Percentiles rank a stretch among this genome's conserved stretches.
These are phyloP conservation scores for Russula sp. DNA, from an alignment of 768 basidiomycete species.

Conservation along the genomic window DNA sequence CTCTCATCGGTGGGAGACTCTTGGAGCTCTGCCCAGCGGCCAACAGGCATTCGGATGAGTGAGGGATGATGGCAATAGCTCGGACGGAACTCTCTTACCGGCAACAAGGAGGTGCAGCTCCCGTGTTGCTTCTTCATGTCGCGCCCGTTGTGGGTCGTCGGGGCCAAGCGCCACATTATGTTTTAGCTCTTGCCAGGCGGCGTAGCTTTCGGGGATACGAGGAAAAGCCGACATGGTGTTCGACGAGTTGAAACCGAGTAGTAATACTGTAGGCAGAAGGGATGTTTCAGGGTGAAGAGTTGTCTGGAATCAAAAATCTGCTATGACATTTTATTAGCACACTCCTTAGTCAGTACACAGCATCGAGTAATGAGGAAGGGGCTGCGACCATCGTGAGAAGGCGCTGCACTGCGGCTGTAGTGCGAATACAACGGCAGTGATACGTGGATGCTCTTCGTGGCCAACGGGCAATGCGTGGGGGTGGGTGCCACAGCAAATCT, in stretches of 20 bases:
- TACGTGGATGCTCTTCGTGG: too few relatives aligned
- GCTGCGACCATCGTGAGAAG: too few relatives aligned
- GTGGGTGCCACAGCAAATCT: too few relatives aligned
- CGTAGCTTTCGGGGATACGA: slow-evolving; percentile 2
- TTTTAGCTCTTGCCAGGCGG: slow-evolving; percentile 8
- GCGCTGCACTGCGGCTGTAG: too few relatives aligned
- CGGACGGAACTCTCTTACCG: neutral
- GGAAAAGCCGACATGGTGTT: neutral
- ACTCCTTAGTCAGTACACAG: too few relatives aligned
- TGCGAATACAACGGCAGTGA: too few relatives aligned
- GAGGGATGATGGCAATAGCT: neutral
- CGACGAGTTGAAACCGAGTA: neutral
- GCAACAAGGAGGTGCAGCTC: neutral
- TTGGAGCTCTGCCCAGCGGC: neutral
- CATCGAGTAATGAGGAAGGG: too few relatives aligned
- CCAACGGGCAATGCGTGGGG: too few relatives aligned
- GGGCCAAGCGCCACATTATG: neutral
- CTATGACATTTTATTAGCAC: too few relatives aligned
- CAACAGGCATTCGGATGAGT: too few relatives aligned
- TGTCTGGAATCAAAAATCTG: neutral
- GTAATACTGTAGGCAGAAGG: neutral
- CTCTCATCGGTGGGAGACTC: neutral
- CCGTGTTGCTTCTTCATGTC: too few relatives aligned
- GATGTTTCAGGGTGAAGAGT: neutral
- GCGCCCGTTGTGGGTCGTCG: neutral